Base-by-base conservation (phyloP, 139 green algal genomes). In the Chlamydomonas schloesseri region DNA sequence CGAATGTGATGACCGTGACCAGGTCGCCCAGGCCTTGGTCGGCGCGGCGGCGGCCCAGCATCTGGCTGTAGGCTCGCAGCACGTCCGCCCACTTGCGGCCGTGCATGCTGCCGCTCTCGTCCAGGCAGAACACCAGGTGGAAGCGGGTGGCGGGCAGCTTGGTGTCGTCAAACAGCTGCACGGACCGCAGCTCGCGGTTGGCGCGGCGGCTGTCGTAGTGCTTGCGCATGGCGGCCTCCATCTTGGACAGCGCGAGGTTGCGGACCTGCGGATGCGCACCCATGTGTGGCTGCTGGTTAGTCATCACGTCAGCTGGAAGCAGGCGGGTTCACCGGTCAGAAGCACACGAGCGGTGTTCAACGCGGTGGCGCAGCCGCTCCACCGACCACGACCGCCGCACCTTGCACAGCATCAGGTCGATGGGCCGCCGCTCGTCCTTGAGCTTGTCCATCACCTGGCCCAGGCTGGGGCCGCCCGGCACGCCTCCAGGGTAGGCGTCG, bases 51-150 rank as follows among this genome's bases (percentile, higher is more conserved):
- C 80, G 53, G 2, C 58, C 8, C 64, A 92, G 37, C 68, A 92
- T 80, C 73, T 73, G 67, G 33, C 50, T 17, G 68, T 89, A 92
- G 24, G 89, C 89, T 11, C 42, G 4, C 29, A 82, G 2, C 46
- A 92, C 46, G 33, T 92, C 84, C 42, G 71, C 5, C 85, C 89
- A 92, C 33, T 82, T 86, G 23, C 13, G 28, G 26, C 88, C 89
- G 18, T 0, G 23, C 89, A 92, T 92, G 21, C 76, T 88, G 33
- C 84, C 73, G n/a, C 83, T 90, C 31, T 71, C 46, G 64, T 92
- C 89, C 34, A 90, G 80, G 72, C 89, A 92, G 79, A 92, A 92
- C 53, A 92, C 84, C 65, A 92, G 84, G 73, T 92, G 89, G 73
- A 90, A 92, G 29, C 73, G 70, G 46, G 74, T 68, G 11, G 86